Evolutionary conservation across 192 early-diverging fungal genomes (phyloP).

Genomic region (Ramicandelaber brevisporus): DNA sequence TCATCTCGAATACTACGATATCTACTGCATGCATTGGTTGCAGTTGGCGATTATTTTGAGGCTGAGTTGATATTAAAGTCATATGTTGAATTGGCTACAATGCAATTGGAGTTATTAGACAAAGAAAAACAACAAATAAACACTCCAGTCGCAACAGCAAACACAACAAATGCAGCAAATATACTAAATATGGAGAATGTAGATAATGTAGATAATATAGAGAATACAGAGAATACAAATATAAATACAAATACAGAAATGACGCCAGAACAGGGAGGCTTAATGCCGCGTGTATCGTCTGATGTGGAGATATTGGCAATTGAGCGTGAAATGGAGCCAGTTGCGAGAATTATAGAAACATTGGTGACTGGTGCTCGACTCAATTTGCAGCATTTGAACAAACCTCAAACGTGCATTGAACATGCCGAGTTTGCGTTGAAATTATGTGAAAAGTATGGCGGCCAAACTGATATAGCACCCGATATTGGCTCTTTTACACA

Average conservation of each 20-base stretch:
- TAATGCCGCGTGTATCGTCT: too few relatives aligned
- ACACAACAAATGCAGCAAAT: conserved; percentile 2
- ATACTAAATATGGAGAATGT: too few relatives aligned
- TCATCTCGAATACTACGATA: conserved; percentile 38
- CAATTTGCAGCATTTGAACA: conserved; percentile 8
- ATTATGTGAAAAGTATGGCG: conserved; percentile 5
- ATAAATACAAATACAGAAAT: not conserved
- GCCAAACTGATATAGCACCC: too few relatives aligned
- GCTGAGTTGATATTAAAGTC: conserved; percentile 36
- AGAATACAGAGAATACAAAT: not conserved
- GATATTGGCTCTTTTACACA: too few relatives aligned
- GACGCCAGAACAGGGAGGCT: too few relatives aligned
- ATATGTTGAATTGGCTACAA: conserved; percentile 27
- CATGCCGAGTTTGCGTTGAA: conserved; percentile 8
- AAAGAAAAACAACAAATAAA: conserved; percentile 3
- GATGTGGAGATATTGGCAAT: conserved; percentile 5
- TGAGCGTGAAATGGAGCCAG: not conserved
- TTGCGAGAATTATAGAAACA: conserved; percentile 4
- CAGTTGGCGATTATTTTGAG: conserved; percentile 45
- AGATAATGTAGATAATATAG: too few relatives aligned
- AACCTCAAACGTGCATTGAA: conserved; percentile 5
- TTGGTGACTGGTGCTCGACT: conserved; percentile 17
- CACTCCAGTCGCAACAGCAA: too few relatives aligned
- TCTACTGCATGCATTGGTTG: conserved; percentile 24
- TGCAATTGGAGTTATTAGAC: conserved; percentile 11